phyloP scores from a whole-genome alignment of 1,284 basidiomycete genomes.

The Trametes hirsuta region DNA sequence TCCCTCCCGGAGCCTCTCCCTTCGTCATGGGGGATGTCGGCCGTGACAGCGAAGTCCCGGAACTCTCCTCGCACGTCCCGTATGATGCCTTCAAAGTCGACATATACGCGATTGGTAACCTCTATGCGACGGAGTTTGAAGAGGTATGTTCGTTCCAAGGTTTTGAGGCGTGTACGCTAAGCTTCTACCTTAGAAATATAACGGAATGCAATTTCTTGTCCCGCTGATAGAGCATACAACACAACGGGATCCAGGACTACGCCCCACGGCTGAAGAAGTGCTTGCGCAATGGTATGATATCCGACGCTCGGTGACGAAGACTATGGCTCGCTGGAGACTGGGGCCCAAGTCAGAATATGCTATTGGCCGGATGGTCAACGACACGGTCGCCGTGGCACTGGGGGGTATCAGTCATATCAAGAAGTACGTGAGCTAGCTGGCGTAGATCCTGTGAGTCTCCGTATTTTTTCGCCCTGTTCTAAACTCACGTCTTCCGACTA shows the following conservation, averaged over 20 bases:
- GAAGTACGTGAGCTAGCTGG: background rate
- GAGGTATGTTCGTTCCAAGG: no score
- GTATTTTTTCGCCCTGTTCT: no score
- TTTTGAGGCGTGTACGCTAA: background rate
- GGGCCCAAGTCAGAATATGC: constrained; percentile 5
- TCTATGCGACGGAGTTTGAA: no score
- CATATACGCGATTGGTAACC: no score
- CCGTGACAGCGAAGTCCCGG: no score
- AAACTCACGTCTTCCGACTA: no score
- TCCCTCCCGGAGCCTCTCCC: constrained; percentile 6
- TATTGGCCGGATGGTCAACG: constrained; percentile 13
- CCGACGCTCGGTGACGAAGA: background rate
- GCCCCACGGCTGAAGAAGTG: background rate
- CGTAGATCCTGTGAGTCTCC: background rate
- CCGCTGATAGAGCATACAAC: background rate
- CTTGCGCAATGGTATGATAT: background rate
- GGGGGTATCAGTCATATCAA: constrained; percentile 14
- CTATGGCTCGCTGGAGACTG: constrained; percentile 12
- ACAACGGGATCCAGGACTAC: background rate
- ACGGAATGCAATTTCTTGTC: background rate
- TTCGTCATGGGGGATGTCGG: background rate
- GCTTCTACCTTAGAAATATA: background rate
- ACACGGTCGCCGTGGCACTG: constrained; percentile 15
- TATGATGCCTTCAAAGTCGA: no score
- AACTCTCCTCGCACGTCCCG: no score